Evolutionary conservation across 306 rosid species (phyloP).

Genomic region (Corylus americana): DNA sequence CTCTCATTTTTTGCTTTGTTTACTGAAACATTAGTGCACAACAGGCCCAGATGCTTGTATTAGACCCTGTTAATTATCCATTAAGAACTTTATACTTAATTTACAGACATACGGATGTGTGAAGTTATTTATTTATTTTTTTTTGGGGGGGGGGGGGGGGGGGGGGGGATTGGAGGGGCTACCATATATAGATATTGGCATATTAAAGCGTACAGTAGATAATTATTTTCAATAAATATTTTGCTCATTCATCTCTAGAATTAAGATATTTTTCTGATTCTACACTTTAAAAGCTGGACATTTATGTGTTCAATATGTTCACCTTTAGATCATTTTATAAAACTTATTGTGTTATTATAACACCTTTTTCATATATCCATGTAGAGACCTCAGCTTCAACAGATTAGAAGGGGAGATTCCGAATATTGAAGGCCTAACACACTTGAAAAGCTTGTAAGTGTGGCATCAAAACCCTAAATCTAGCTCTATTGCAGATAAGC

Average conservation of each 20-base stretch:
- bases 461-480: not conserved
- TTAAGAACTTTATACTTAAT: no score
- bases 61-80: no score
- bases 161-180: no score
- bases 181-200: not conserved
- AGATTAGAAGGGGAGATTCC: conserved; percentile 29
- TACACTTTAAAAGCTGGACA: not conserved
- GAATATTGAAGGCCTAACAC: not conserved
- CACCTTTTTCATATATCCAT: not conserved
- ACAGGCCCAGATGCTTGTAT: not conserved
- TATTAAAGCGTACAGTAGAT: not conserved
- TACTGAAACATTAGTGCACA: not conserved
- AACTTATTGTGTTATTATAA: not conserved
- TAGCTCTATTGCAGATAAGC: not conserved
- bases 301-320: no score
- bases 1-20: not conserved
- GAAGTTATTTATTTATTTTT: no score
- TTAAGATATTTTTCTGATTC: not conserved
- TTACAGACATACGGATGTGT: no score
- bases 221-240: not conserved
- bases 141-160: no score
- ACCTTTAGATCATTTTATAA: no score
- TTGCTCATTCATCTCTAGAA: not conserved
- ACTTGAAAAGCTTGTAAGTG: conserved; percentile 26
- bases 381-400: conserved; percentile 39